phyloP scores from a whole-genome alignment of 1,284 basidiomycete species.

The Cutaneotrichosporon spelunceum region DNA sequence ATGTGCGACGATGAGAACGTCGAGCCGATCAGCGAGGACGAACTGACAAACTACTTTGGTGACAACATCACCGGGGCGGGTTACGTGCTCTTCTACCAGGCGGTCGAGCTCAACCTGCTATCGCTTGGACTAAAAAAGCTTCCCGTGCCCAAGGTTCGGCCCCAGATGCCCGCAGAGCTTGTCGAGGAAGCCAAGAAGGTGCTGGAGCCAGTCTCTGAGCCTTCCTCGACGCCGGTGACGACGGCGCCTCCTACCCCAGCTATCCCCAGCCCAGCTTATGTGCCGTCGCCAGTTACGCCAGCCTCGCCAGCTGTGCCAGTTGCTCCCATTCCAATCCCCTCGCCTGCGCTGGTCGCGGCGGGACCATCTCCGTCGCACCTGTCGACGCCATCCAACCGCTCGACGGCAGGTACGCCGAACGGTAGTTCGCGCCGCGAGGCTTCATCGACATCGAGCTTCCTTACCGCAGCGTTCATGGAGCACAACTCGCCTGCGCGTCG shows the following conservation, averaged over 20 bases:
- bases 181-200: slow-evolving; percentile 10
- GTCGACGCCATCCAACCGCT: not conserved
- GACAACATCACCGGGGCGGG: slow-evolving; percentile 83
- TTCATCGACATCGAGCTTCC: not conserved
- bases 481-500: slow-evolving; percentile 1
- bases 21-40: slow-evolving; percentile 77
- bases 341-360: not conserved
- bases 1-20: slow-evolving; percentile 95
- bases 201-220: not conserved
- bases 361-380: not conserved
- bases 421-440: not conserved
- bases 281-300: not conserved
- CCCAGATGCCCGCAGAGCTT: slow-evolving; percentile 5
- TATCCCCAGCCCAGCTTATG: not conserved
- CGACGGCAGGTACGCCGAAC: slow-evolving; percentile 7
- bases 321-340: not conserved
- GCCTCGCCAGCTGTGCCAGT: not conserved
- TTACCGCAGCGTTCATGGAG: not conserved
- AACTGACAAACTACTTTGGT: slow-evolving; percentile 92
- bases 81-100: slow-evolving; percentile 97
- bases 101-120: slow-evolving; percentile 72
- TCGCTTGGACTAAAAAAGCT: slow-evolving; percentile 58
- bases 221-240: slow-evolving; percentile 3
- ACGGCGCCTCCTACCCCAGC: not conserved
- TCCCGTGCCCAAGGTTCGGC: slow-evolving; percentile 15